Percentiles rank a stretch among this genome's conserved stretches.
phyloP scores from a whole-genome alignment of 371 early-diverging fungal species.

The Lichtheimia hyalospora region DNA sequence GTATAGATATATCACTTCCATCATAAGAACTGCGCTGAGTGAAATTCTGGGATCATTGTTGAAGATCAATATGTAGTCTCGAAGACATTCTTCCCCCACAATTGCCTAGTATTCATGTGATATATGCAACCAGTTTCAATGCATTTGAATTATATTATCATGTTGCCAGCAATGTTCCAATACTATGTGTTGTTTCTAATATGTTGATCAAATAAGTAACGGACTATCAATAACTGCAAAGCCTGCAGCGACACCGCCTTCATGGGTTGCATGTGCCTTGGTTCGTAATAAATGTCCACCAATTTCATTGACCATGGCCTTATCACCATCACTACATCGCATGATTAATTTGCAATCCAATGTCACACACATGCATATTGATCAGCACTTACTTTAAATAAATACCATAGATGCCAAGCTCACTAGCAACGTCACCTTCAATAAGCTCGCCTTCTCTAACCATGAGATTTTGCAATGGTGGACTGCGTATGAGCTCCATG shows the following conservation, averaged over 20 bases:
- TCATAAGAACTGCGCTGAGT: too few relatives aligned
- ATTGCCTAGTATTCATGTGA: too few relatives aligned
- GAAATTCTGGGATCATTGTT: too few relatives aligned
- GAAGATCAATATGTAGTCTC: too few relatives aligned
- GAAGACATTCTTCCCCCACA: too few relatives aligned
- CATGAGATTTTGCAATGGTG: slow-evolving; percentile 72
- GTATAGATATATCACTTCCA: too few relatives aligned
- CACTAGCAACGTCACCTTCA: slow-evolving; percentile 82
- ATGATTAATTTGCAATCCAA: not conserved
- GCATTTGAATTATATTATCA: too few relatives aligned
- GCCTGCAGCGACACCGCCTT: slow-evolving; percentile 98
- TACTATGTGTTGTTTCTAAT: not conserved
- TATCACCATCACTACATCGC: slow-evolving; percentile 50
- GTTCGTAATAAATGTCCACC: slow-evolving; percentile 94
- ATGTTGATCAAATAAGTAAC: slow-evolving; percentile 43
- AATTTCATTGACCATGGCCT: slow-evolving; percentile 72
- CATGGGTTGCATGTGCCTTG: slow-evolving; percentile 79
- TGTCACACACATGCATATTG: not conserved
- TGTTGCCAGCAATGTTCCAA: not conserved
- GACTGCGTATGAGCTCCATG: slow-evolving; percentile 89
- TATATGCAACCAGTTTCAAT: too few relatives aligned
- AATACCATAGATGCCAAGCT: slow-evolving; percentile 92
- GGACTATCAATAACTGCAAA: slow-evolving; percentile 96
- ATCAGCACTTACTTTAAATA: slow-evolving; percentile 68
- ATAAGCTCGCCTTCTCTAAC: slow-evolving; percentile 78